Base-by-base conservation (phyloP, 2,329 filamentous ascomycete species). In the Alternaria hordeiaustralica region DNA sequence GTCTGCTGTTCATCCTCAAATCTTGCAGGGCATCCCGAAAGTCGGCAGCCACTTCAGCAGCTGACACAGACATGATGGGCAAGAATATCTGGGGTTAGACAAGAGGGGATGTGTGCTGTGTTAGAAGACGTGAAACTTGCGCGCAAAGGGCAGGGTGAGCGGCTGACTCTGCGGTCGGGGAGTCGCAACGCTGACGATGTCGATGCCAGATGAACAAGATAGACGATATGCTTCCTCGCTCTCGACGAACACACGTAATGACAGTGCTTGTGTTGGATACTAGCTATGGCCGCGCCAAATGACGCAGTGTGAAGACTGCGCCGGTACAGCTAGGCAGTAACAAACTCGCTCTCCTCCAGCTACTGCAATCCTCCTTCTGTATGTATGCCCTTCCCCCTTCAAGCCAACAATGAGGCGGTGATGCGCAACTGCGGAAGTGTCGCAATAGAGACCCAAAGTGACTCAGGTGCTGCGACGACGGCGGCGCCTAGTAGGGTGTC, bases 11-110 rank as follows among this genome's bases (percentile, higher is more conserved):
- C 78, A 90, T 88, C 70, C 92, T 92, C 75, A 99, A 86, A 81
- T 97, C 95, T 83, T 97, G 92, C 78, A 99, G 85, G 58, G 94
- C 96, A 77, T 93, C 92, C 79, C 92, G 92, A 84, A 97, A 99
- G 83, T 98, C 96, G 81, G 95, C 92, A 67, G 94, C 94, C 73
- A 99, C 93, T 82, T 97, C 94, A 79, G 92, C 93, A 68, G 92
- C 90, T 70, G 84, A 85, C 70, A 86, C 84, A 81, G 88, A 88
- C 88, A 91, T 91, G 83, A 82, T 85, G 84, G 82, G 79, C 79
- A 76, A 71, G 55, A 54, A 62, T 55, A 58, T 58, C 71, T 69
- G 60, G 57, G 59, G 73, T 75, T 75, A 77, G 71, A 67, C 45
- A 60, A 65, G 62, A 66, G 57, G 18, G 36, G 50, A 55, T 63